phyloP scores from a whole-genome alignment of 805 yeast genomes.

The Metschnikowia koreensis region DNA sequence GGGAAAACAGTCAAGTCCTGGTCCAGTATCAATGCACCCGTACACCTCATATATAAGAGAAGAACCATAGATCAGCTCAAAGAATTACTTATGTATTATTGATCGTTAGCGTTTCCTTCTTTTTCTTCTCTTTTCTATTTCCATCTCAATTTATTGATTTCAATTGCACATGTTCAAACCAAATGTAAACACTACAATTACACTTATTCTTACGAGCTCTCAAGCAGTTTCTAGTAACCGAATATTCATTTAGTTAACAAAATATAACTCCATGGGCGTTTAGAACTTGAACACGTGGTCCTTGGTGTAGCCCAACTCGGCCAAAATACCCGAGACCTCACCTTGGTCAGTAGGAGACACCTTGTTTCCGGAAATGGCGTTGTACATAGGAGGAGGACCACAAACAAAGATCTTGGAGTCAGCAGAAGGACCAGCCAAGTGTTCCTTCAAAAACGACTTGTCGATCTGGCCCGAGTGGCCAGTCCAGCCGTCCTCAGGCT shows the following conservation, averaged over 20 bases:
- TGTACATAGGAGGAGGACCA: constrained; percentile 93
- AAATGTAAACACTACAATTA: neutral
- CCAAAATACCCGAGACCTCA: constrained; percentile 82
- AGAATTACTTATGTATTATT: no score
- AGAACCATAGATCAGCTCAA: no score
- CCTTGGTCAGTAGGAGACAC: constrained; percentile 90
- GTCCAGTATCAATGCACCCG: neutral
- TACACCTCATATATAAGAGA: neutral
- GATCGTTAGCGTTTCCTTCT: no score
- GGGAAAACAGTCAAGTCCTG: neutral
- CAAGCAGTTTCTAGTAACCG: neutral
- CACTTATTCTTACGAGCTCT: no score
- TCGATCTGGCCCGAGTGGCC: constrained; percentile 75
- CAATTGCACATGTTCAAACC: neutral
- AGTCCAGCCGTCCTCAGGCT: constrained; percentile 47
- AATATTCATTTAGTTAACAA: neutral
- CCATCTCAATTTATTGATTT: no score
- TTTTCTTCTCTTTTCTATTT: no score
- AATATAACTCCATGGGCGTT: neutral
- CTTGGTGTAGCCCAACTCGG: constrained; percentile 83
- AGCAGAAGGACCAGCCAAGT: constrained; percentile 61
- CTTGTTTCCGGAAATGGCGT: constrained; percentile 84
- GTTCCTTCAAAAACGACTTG: constrained; percentile 63
- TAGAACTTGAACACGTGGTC: constrained; percentile 89
- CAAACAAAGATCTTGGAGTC: constrained; percentile 77